Evolutionary conservation across 2,329 filamentous ascomycete genomes (phyloP).

Genomic region (Chaetomiaceae sp.): DNA sequence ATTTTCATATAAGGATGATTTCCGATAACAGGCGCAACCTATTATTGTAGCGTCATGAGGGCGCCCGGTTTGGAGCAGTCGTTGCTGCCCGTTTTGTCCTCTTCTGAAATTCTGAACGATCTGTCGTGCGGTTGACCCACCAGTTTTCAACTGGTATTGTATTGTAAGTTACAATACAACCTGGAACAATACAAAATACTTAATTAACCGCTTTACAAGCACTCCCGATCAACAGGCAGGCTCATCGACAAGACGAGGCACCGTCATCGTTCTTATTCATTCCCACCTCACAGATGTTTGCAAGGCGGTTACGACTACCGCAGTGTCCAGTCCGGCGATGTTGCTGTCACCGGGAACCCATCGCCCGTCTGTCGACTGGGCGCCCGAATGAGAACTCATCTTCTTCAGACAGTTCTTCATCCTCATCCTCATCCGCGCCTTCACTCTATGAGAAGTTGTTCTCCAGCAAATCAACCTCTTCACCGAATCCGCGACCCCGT

Average conservation of each 20-base stretch:
- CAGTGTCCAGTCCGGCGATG: conserved; percentile 7
- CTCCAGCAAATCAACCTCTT: not conserved
- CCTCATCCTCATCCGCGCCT: not conserved
- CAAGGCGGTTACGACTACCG: conserved; percentile 10
- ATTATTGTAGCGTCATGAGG: too few relatives aligned
- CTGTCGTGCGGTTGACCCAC: too few relatives aligned
- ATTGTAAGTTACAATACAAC: too few relatives aligned
- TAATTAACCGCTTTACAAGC: not conserved
- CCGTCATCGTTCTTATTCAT: not conserved
- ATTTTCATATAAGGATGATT: too few relatives aligned
- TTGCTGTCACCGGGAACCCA: not conserved
- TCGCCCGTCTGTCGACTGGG: not conserved
- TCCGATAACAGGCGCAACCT: too few relatives aligned
- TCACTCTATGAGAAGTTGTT: conserved; percentile 13
- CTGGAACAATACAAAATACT: too few relatives aligned
- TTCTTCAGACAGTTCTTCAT: not conserved
- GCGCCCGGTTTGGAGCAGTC: too few relatives aligned
- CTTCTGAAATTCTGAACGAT: too few relatives aligned
- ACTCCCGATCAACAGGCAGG: not conserved
- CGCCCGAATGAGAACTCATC: not conserved
- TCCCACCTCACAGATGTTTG: conserved; percentile 6
- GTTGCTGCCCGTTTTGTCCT: too few relatives aligned
- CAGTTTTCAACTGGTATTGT: too few relatives aligned
- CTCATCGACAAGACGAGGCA: not conserved
- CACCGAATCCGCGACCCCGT: not conserved